These are phyloP conservation scores for Aureobasidium leucospermi DNA, from an alignment of 2,329 filamentous ascomycete genomes.

Conservation along the genomic window DNA sequence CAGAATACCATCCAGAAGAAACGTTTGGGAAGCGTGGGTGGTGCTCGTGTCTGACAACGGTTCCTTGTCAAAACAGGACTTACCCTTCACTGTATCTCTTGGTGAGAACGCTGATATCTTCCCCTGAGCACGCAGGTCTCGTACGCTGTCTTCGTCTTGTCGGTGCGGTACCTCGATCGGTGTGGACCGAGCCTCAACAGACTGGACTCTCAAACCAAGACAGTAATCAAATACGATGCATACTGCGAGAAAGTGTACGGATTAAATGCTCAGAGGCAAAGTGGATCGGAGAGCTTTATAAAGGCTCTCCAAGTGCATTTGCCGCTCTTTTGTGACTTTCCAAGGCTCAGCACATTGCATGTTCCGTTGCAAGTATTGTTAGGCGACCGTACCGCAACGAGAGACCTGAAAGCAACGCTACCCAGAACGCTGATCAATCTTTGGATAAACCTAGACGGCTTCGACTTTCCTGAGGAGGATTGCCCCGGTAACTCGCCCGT, in stretches of 20 bases:
- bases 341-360: not conserved
- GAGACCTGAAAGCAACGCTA: not conserved
- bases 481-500: not conserved
- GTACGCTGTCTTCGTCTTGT: not conserved
- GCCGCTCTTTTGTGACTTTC: not conserved
- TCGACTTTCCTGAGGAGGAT: not conserved
- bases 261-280: not conserved
- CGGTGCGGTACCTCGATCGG: not conserved
- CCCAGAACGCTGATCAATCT: not conserved
- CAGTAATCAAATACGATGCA: not conserved
- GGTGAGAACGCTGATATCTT: not conserved
- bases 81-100: not conserved
- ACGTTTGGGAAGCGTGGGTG: too few species aligned
- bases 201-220: not conserved
- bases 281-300: not conserved
- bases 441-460: constrained; percentile 1
- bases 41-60: not conserved
- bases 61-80: not conserved
- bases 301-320: not conserved
- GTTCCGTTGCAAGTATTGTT: not conserved
- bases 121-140: not conserved
- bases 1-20: not conserved
- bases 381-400: not conserved
- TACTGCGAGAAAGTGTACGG: not conserved
- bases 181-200: not conserved